These are phyloP conservation scores for Vicia sativa DNA, from an alignment of 306 rosid species.

Conservation along the genomic window DNA sequence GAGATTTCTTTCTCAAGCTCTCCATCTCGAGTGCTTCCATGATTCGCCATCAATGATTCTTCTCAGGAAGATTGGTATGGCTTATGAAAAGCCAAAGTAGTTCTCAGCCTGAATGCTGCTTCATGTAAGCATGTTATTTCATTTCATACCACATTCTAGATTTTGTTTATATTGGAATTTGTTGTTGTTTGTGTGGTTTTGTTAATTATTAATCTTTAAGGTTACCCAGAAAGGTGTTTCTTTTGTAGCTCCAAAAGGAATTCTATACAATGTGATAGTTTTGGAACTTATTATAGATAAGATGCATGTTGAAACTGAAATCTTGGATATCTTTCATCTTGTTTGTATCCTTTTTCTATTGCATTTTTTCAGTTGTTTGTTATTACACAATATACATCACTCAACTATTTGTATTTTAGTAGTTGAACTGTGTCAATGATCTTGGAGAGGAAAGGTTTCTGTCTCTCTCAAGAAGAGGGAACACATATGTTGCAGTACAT, in stretches of 20 bases:
- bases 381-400: not conserved
- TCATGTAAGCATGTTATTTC: conserved; percentile 87
- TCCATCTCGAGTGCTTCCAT: conserved; percentile 35
- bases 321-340: conserved; percentile 31
- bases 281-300: conserved; percentile 49
- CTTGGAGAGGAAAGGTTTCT: too few relatives aligned
- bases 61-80: conserved; percentile 48
- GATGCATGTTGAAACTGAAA: conserved; percentile 43
- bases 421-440: too few relatives aligned
- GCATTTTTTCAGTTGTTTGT: conserved; percentile 1
- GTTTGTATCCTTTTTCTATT: not conserved
- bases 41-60: conserved; percentile 40
- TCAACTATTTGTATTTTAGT: too few relatives aligned
- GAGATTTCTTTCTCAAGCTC: conserved; percentile 51
- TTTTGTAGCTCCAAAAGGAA: conserved; percentile 53
- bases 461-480: too few relatives aligned
- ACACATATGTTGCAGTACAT: too few relatives aligned
- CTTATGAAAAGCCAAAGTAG: conserved; percentile 47
- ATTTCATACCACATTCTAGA: conserved; percentile 63
- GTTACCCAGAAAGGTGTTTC: conserved; percentile 45
- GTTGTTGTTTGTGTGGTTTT: conserved; percentile 66
- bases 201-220: conserved; percentile 40
- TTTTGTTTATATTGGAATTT: conserved; percentile 74
- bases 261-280: conserved; percentile 47
- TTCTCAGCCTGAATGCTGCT: conserved; percentile 71